Evolutionary conservation across 768 basidiomycete genomes (phyloP).

Genomic region (Leccinum sublutescens): DNA sequence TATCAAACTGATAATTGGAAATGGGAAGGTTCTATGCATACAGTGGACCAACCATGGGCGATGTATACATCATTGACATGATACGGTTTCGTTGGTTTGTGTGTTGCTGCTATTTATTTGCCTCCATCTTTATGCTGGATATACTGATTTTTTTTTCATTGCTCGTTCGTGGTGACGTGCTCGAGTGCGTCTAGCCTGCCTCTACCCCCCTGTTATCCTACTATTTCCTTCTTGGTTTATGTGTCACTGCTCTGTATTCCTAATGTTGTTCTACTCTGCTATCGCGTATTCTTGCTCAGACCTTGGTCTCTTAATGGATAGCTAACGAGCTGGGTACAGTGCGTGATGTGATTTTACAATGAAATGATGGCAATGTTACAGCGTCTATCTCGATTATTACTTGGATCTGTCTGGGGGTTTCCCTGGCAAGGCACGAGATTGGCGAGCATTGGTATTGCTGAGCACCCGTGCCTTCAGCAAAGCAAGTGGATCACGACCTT

Average conservation of each 20-base stretch:
- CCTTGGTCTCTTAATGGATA: slow-evolving; percentile 34
- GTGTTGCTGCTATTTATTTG: slow-evolving; percentile 40
- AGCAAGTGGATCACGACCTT: slow-evolving; percentile 33
- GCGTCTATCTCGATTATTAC: slow-evolving; percentile 13
- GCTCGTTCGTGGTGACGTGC: slow-evolving; percentile 28
- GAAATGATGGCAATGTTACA: slow-evolving; percentile 1
- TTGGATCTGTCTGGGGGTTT: slow-evolving; percentile 26
- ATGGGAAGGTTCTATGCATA: slow-evolving; percentile 68
- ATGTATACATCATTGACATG: slow-evolving; percentile 44
- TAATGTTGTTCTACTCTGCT: slow-evolving; percentile 63
- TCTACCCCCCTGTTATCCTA: slow-evolving; percentile 36
- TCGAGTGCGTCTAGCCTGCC: slow-evolving; percentile 30
- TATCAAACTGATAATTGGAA: slow-evolving; percentile 61
- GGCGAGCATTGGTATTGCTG: slow-evolving; percentile 58
- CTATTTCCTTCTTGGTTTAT: slow-evolving; percentile 43
- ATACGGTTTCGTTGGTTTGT: slow-evolving; percentile 26
- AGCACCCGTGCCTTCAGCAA: slow-evolving; percentile 56
- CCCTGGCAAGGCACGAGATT: slow-evolving; percentile 21
- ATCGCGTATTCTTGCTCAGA: slow-evolving; percentile 45
- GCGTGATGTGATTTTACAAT: slow-evolving; percentile 17
- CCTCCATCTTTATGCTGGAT: slow-evolving; percentile 44
- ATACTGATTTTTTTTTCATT: slow-evolving; percentile 30
- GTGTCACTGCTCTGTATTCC: slow-evolving; percentile 48
- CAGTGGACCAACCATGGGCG: slow-evolving; percentile 70
- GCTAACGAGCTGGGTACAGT: slow-evolving; percentile 11